phyloP scores from a whole-genome alignment of 129 eudicot genomes.

The Lactuca saligna region DNA sequence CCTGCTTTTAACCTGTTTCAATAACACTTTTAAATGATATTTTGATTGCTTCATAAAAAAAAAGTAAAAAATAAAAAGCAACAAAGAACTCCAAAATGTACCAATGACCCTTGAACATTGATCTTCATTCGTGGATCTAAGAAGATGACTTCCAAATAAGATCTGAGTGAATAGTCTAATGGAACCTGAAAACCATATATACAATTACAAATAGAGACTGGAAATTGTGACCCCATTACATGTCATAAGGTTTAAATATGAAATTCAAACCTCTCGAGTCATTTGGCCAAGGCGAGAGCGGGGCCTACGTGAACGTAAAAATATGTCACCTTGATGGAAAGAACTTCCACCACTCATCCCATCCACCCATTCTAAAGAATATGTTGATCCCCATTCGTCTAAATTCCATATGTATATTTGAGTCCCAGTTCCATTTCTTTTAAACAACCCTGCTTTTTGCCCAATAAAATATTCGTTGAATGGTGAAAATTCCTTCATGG shows the following conservation, averaged over 20 bases:
- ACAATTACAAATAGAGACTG: too few species aligned
- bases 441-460: slow-evolving; percentile 56
- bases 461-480: slow-evolving; percentile 71
- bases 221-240: too few species aligned
- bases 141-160: slow-evolving; percentile 69
- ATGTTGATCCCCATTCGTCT: slow-evolving; percentile 67
- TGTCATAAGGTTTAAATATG: too few species aligned
- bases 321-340: slow-evolving; percentile 58
- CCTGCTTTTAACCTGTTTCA: slow-evolving; percentile 54
- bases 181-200: slow-evolving; percentile 46
- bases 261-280: slow-evolving; percentile 31
- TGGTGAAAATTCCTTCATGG: slow-evolving; percentile 58
- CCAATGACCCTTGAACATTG: slow-evolving; percentile 71
- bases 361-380: slow-evolving; percentile 50
- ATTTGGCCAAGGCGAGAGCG: slow-evolving; percentile 74
- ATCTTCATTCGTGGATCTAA: slow-evolving; percentile 79
- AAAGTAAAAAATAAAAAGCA: not conserved
- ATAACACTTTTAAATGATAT: slow-evolving; percentile 8
- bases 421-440: slow-evolving; percentile 55
- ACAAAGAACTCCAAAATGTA: slow-evolving; percentile 7
- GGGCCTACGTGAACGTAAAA: slow-evolving; percentile 43
- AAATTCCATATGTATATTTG: slow-evolving; percentile 77
- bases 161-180: slow-evolving; percentile 56
- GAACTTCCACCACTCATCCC: slow-evolving; percentile 59
- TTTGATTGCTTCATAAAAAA: slow-evolving; percentile 6